Conservation (phyloP, 2,329 filamentous ascomycete species). For the Stemphylium beticola region DNA sequence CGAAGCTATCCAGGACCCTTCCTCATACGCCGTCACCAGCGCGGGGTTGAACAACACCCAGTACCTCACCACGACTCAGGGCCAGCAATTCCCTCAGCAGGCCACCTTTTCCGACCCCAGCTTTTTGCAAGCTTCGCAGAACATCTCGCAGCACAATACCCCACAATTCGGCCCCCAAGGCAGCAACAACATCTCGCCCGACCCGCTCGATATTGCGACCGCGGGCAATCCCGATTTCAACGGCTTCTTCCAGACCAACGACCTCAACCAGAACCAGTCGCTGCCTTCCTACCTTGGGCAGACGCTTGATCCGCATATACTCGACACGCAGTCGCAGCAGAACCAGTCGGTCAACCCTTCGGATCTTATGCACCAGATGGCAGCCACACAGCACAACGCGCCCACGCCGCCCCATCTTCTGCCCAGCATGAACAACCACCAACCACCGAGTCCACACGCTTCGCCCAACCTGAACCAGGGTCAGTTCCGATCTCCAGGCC, state of each 20-base stretch:
- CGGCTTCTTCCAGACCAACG: slow-evolving; percentile 63
- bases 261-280: slow-evolving; percentile 61
- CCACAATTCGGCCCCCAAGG: slow-evolving; percentile 49
- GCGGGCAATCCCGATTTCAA: slow-evolving; percentile 46
- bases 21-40: slow-evolving; percentile 36
- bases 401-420: slow-evolving; percentile 64
- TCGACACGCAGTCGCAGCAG: slow-evolving; percentile 50
- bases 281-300: slow-evolving; percentile 63
- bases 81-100: slow-evolving; percentile 52
- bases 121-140: slow-evolving; percentile 49
- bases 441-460: slow-evolving; percentile 58
- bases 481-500: slow-evolving; percentile 59
- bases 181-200: slow-evolving; percentile 46
- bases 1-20: slow-evolving; percentile 51
- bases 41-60: slow-evolving; percentile 47
- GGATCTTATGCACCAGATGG: slow-evolving; percentile 59
- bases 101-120: slow-evolving; percentile 49
- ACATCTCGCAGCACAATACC: slow-evolving; percentile 63
- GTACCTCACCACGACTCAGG: slow-evolving; percentile 56
- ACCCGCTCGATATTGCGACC: slow-evolving; percentile 45
- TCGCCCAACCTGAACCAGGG: slow-evolving; percentile 62
- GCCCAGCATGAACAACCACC: slow-evolving; percentile 59
- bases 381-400: slow-evolving; percentile 57
- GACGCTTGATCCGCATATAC: slow-evolving; percentile 53
- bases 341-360: slow-evolving; percentile 55